Conservation (phyloP, 2,329 filamentous ascomycete species). For the Immersiporthe knoxdaviesiana region DNA sequence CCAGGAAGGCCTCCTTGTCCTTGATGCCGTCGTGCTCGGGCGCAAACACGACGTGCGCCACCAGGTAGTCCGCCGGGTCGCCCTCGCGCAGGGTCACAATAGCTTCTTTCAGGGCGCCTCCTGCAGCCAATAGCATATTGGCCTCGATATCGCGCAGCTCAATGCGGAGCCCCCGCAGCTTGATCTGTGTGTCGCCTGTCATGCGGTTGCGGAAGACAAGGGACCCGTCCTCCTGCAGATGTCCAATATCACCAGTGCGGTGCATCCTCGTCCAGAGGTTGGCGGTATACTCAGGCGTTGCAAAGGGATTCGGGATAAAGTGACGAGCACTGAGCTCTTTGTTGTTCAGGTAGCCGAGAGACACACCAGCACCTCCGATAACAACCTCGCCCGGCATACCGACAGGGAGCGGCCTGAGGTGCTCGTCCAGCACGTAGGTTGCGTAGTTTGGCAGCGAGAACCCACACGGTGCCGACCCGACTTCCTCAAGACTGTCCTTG, state of each 20-base stretch:
- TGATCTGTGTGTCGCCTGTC: slow-evolving; percentile 48
- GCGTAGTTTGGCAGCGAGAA: slow-evolving; percentile 36
- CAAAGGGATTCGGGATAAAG: not conserved
- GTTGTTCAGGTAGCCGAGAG: slow-evolving; percentile 43
- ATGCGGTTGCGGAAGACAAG: slow-evolving; percentile 44
- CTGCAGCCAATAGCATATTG: slow-evolving; percentile 6
- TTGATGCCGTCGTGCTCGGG: not conserved
- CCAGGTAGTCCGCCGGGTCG: slow-evolving; percentile 3
- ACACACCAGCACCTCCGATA: slow-evolving; percentile 45
- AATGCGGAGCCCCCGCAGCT: slow-evolving; percentile 39
- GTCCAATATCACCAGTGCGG: slow-evolving; percentile 46
- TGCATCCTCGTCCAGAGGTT: slow-evolving; percentile 38
- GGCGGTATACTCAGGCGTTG: slow-evolving; percentile 18
- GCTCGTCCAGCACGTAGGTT: slow-evolving; percentile 47
- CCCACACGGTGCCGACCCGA: slow-evolving; percentile 20
- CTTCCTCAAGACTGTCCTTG: not conserved
- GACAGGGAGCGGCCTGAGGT: slow-evolving; percentile 36
- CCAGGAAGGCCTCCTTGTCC: slow-evolving; percentile 20
- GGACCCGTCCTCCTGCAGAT: slow-evolving; percentile 39
- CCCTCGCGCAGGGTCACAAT: slow-evolving; percentile 16
- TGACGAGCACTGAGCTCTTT: slow-evolving; percentile 28
- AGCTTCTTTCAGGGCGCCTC: slow-evolving; percentile 1
- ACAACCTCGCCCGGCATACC: slow-evolving; percentile 46
- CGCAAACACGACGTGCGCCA: slow-evolving; percentile 17
- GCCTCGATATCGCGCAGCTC: slow-evolving; percentile 42